Base-by-base conservation (phyloP, 1,284 basidiomycete genomes). In the Marasmius sp. region DNA sequence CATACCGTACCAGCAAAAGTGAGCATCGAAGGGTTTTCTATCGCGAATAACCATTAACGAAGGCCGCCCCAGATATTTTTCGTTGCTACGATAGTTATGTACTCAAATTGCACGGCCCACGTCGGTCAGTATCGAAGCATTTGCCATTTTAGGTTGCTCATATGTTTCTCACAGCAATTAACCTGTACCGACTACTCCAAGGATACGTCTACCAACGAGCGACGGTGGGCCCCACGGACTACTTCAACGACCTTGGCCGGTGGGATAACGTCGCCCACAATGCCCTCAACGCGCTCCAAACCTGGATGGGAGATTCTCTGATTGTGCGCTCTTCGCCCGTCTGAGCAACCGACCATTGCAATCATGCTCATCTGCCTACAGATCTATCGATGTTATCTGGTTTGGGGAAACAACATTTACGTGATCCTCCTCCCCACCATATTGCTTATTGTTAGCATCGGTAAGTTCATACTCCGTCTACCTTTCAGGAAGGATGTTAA, bases 311-410 rank as follows among this genome's bases (percentile, higher is more conserved):
- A 12, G 73, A 74, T 57, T 60, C 62, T 34, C 64, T 73, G 8
- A 66, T 73, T 20, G 73, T 75, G 59, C n/a, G 70, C 65, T 9
- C 14, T 16, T 20, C 18, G 11, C n/a, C 12, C 27, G 18, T 37
- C 41, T 43, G 34, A 51, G 38, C 11, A 20, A 57, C 57, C 27
- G 39, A 22, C 33, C 36, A 18, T 43, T 18, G 27, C 27, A 27
- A 27, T 5, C 27, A 27, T 27, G 27, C 27, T 57, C 22, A 37
- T 20, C 11, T 43, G 55, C 12, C 18, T 11, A 2, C 36, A 75
- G 74, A 74, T 74, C 36, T 75, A 75, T 60, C 68, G 73, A 11
- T 72, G 70, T 45, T 74, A 65, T 59, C 56, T 74, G 7, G 65
- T 73, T 16, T 74, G 72, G 72, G 62, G 66, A 33, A 68, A 68